phyloP scores from a whole-genome alignment of 2,329 filamentous ascomycete species.

The Apiospora koreana region DNA sequence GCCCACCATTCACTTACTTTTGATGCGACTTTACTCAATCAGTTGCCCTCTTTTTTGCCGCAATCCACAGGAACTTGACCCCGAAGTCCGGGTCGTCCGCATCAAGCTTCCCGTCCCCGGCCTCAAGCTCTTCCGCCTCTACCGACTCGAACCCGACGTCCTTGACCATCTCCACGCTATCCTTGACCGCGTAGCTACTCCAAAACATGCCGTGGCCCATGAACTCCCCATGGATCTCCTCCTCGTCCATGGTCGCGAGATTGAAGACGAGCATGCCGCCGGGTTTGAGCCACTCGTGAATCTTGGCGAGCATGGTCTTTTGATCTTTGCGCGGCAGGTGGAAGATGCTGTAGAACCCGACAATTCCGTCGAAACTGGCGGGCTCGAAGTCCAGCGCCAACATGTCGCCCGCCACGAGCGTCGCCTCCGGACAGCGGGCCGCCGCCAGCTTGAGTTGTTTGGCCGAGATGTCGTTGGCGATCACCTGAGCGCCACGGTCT shows the following conservation, averaged over 20 bases:
- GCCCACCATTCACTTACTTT: too few relatives aligned
- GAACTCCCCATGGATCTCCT: conserved; percentile 29
- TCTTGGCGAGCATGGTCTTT: conserved; percentile 42
- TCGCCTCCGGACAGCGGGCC: conserved; percentile 18
- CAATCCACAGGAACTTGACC: conserved; percentile 40
- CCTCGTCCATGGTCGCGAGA: conserved; percentile 46
- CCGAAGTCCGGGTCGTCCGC: conserved; percentile 22
- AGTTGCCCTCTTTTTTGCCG: conserved; percentile 32
- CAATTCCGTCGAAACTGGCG: conserved; percentile 46
- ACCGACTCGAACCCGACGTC: conserved; percentile 36
- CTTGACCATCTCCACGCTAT: conserved; percentile 31
- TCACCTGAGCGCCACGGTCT: conserved; percentile 25
- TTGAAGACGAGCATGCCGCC: conserved; percentile 42
- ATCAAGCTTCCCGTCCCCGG: conserved; percentile 21
- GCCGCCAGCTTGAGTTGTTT: conserved; percentile 37
- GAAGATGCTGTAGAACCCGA: conserved; percentile 56
- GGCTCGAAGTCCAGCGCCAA: conserved; percentile 32
- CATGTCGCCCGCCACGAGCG: conserved; percentile 41
- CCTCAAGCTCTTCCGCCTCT: conserved; percentile 30
- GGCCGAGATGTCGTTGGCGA: conserved; percentile 44
- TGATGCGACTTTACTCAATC: too few relatives aligned
- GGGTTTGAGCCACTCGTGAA: conserved; percentile 50
- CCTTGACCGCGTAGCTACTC: conserved; percentile 41
- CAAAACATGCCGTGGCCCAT: conserved; percentile 44
- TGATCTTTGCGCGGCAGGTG: conserved; percentile 56